These are phyloP conservation scores for Coemansia sp. DNA, from an alignment of 192 early-diverging fungal species.

Conservation along the genomic window DNA sequence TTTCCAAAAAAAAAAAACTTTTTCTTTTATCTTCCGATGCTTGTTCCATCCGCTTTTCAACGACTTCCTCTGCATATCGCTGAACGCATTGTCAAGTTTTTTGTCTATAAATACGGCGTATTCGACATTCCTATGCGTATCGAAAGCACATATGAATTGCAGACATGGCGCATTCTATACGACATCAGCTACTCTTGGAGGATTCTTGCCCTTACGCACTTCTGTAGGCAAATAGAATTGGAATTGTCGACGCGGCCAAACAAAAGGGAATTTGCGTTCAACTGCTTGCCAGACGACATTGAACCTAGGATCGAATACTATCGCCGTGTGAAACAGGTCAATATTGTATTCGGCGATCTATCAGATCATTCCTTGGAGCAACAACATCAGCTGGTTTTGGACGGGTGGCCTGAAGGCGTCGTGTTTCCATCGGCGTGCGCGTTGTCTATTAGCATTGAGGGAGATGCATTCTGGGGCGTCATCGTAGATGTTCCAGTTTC, in stretches of 20 bases:
- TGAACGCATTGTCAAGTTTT: neutral
- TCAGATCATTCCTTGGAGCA: neutral
- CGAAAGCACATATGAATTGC: neutral
- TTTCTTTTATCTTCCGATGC: too few species aligned
- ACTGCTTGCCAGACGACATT: neutral
- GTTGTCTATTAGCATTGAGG: neutral
- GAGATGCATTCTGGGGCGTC: neutral
- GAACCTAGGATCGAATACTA: neutral
- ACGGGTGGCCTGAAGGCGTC: neutral
- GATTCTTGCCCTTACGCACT: neutral
- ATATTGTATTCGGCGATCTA: neutral
- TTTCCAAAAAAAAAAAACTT: too few species aligned
- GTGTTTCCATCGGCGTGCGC: neutral
- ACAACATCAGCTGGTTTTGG: neutral
- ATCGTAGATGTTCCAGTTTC: neutral
- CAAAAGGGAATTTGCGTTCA: neutral
- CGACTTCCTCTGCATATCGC: neutral
- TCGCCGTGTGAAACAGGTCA: neutral
- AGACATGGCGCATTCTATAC: neutral
- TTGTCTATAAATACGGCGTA: neutral
- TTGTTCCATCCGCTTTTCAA: neutral
- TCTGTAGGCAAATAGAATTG: neutral
- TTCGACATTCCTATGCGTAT: neutral
- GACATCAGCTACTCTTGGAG: neutral
- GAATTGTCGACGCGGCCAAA: neutral